phyloP scores from a whole-genome alignment of 176 grass and related monocot species.

The Triticum monococcum region DNA sequence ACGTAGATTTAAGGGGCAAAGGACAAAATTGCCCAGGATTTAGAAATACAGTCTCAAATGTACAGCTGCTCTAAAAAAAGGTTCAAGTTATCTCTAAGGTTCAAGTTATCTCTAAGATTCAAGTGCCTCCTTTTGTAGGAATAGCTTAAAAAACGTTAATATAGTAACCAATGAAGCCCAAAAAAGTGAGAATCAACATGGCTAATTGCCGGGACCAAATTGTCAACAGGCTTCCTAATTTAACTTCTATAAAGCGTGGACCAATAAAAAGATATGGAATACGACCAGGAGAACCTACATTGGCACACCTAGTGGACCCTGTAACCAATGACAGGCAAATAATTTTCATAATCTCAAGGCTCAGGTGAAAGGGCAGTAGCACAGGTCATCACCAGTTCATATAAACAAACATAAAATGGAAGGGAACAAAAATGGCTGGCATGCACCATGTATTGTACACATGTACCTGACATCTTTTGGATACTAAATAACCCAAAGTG shows the following conservation, averaged over 20 bases:
- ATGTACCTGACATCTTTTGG: constrained; percentile 36
- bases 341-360: neutral
- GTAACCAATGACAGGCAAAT: neutral
- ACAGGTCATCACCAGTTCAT: neutral
- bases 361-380: neutral
- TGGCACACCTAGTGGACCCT: neutral
- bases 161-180: neutral
- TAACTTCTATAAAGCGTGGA: neutral
- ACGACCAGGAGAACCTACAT: neutral
- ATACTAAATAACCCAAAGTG: constrained; percentile 30
- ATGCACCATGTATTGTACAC: neutral
- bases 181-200: neutral
- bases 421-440: no score
- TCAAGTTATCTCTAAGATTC: neutral
- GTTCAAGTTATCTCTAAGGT: neutral
- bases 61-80: neutral
- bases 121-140: neutral
- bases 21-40: neutral
- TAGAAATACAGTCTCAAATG: neutral
- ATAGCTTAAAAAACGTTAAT: neutral
- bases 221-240: neutral
- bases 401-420: neutral
- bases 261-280: neutral
- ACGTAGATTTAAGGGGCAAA: neutral
- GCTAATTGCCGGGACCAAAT: neutral